Evolutionary conservation across 352 stramenopile species (phyloP), one percentile per base, ranked within the genome.

Genomic region (Phytopythium cucurbitacearum): DNA sequence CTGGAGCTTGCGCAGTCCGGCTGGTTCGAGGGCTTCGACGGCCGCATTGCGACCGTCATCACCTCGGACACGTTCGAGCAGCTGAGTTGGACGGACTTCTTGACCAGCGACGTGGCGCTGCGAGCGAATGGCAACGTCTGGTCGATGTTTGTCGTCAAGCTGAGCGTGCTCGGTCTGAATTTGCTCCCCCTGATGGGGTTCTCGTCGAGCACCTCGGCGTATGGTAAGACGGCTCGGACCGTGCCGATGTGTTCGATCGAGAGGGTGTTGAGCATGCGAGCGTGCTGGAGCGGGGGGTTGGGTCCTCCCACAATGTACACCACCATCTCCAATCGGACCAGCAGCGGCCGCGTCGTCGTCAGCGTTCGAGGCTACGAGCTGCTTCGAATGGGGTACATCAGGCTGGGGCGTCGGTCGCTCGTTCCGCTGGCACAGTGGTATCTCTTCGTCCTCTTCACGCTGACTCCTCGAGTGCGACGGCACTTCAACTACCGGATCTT

Each of bases 101-200:
- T 72, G 1, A 57, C 57, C 0, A 59, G 60, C 0, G 50, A 65
- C 10, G 44, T 55, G 16, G 49, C 56, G 2, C 49, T 63, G 34
- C 48, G 60, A 2, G 57, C 69, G 39, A 66, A 69, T 16, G 64
- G 64, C 2, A 56, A 48, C 34, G 49, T 51, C 28, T 50, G 10
- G 15, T 40, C 62, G 4, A 35, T 69, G 12, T 68, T 69, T 41
- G 21, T 10, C 0, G 35, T 50, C 42, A 72, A 72, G 44, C 16
- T 72, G 4, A 36, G n/a, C n/a, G 38, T 72, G 16, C 40, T 72
- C 3, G 52, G 21, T 5, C 6, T 59, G 4, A 62, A 62, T 36
- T 4, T 48, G 34, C 6, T 59, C 6, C 39, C 59, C 3, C 16
- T 67, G 3, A 1, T 63, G 0, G 49, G 53, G 13, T 45, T 50